Conservation (phyloP, 805 yeast genomes). For the Saturnispora silvae region DNA sequence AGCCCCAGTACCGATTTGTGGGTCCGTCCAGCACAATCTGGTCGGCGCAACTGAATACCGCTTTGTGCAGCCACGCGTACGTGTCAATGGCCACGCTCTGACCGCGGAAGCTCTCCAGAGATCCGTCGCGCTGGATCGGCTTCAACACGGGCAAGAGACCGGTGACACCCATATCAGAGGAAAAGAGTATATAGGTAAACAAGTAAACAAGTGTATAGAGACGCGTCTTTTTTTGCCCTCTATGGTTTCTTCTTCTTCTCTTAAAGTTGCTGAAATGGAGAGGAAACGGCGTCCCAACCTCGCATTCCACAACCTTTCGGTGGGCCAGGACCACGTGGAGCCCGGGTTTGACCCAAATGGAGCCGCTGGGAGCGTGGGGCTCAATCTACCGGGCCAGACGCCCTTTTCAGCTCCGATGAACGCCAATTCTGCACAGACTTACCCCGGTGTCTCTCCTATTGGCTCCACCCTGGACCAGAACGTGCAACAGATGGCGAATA, state of each 20-base stretch:
- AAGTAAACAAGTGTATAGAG: background rate
- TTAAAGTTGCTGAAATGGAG: no score
- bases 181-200: conserved; percentile 3
- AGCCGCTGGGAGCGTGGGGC: conserved; percentile 25
- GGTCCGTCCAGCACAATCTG: conserved; percentile 65
- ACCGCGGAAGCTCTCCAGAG: conserved; percentile 56
- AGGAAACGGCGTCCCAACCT: background rate
- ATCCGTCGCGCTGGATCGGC: conserved; percentile 52
- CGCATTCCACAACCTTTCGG: background rate
- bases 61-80: conserved; percentile 92
- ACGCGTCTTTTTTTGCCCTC: no score
- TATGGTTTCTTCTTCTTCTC: background rate
- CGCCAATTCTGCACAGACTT: no score
- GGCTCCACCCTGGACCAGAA: no score
- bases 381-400: conserved; percentile 9
- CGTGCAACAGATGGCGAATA: no score
- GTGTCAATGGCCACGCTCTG: conserved; percentile 86
- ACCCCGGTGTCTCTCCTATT: background rate
- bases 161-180: conserved; percentile 57
- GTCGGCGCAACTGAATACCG: conserved; percentile 70
- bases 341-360: conserved; percentile 23
- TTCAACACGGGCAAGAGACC: conserved; percentile 76
- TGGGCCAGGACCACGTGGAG: conserved; percentile 12
- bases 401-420: background rate
- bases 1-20: conserved; percentile 62